These are phyloP conservation scores for Alternaria incomplexa DNA, from an alignment of 2,329 filamentous ascomycete species.

Conservation along the genomic window DNA sequence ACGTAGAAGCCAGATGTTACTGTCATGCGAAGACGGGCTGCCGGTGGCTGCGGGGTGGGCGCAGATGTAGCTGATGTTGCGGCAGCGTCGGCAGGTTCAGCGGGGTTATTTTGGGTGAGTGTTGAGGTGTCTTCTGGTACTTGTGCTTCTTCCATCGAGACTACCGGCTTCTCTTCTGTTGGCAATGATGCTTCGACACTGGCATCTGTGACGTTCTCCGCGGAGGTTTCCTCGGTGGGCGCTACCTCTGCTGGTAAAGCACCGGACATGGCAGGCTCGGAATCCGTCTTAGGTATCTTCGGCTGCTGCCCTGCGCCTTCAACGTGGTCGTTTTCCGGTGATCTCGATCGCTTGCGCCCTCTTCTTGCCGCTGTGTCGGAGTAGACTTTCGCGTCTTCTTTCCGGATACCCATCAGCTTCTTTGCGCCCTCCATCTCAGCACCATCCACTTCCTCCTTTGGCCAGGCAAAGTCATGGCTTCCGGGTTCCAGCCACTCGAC, in stretches of 20 bases:
- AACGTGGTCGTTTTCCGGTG: slow-evolving; percentile 16
- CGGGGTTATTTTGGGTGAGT: background rate
- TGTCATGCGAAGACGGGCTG: slow-evolving; percentile 84
- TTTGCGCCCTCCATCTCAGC: slow-evolving; percentile 79
- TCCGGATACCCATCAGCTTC: slow-evolving; percentile 60
- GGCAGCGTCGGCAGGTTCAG: background rate
- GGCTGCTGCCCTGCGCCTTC: slow-evolving; percentile 25
- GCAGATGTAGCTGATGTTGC: background rate
- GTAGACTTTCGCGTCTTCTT: slow-evolving; percentile 32
- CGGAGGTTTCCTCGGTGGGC: background rate
- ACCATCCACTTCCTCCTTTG: slow-evolving; percentile 75
- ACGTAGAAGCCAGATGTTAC: slow-evolving; percentile 98
- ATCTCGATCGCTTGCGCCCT: slow-evolving; percentile 29
- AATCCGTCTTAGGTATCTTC: slow-evolving; percentile 34
- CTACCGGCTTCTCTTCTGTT: background rate
- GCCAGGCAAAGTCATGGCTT: slow-evolving; percentile 79
- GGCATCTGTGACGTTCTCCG: background rate
- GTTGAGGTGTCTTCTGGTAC: background rate
- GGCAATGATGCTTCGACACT: background rate
- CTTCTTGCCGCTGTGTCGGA: slow-evolving; percentile 34
- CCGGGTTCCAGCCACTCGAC: slow-evolving; percentile 85
- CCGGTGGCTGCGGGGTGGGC: slow-evolving; percentile 58
- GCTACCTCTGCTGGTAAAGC: slow-evolving; percentile 31
- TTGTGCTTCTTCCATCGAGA: background rate
- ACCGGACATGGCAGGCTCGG: slow-evolving; percentile 43